phyloP scores from a whole-genome alignment of 2,329 filamentous ascomycete genomes.

The Apiospora rasikravindrae region DNA sequence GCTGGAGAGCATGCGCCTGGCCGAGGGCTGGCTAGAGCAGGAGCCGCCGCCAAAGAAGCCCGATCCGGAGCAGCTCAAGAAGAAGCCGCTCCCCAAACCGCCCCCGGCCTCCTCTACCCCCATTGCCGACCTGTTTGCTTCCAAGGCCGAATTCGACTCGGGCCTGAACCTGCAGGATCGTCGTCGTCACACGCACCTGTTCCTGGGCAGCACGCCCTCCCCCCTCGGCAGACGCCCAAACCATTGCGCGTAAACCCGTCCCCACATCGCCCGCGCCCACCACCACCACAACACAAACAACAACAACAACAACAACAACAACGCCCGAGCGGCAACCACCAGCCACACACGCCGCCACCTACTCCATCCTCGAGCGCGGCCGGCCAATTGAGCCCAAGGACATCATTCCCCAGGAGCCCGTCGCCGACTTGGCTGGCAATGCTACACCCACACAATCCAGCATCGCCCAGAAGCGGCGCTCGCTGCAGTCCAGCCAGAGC shows the following conservation, averaged over 20 bases:
- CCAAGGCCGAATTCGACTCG: constrained; percentile 8
- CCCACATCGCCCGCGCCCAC: constrained; percentile 1
- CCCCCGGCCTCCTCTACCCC: constrained; percentile 19
- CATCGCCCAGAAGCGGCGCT: background rate
- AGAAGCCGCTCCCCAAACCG: constrained; percentile 1
- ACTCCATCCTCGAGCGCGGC: constrained; percentile 27
- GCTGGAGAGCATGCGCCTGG: constrained; percentile 21
- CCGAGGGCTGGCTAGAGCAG: constrained; percentile 25
- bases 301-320: background rate
- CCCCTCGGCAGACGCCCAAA: background rate
- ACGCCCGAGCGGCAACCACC: background rate
- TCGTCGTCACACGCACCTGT: background rate
- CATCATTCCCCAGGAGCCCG: constrained; percentile 17
- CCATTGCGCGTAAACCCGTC: constrained; percentile 10
- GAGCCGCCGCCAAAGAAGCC: background rate
- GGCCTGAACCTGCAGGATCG: background rate
- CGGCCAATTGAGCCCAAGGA: constrained; percentile 25
- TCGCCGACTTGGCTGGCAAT: background rate
- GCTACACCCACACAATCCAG: background rate
- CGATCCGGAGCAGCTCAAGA: constrained; percentile 17
- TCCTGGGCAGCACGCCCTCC: background rate
- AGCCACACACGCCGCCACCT: constrained; percentile 2
- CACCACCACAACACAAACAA: background rate
- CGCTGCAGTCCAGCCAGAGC: constrained; percentile 6
- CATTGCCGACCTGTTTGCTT: constrained; percentile 24